phyloP scores from a whole-genome alignment of 345 rosid species.

The Eucalyptus urophylla region DNA sequence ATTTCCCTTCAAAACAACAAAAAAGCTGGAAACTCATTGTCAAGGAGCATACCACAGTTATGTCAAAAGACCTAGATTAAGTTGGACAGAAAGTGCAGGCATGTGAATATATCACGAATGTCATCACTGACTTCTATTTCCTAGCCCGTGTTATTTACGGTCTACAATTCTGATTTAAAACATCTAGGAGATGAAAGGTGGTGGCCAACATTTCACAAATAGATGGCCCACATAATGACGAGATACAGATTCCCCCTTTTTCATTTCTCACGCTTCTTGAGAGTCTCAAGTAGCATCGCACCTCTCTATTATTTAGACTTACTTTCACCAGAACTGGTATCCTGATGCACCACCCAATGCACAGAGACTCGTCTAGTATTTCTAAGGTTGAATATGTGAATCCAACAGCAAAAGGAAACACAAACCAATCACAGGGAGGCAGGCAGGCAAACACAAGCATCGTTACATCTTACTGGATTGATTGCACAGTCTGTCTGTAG shows the following conservation, averaged over 20 bases:
- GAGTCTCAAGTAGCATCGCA: background rate
- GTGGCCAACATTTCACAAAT: background rate
- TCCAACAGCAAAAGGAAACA: background rate
- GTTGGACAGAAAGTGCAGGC: background rate
- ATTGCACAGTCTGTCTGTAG: background rate
- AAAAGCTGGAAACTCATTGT: background rate
- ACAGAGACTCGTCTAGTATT: background rate
- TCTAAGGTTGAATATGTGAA: background rate
- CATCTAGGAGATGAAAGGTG: background rate
- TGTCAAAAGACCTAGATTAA: background rate
- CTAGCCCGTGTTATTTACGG: background rate
- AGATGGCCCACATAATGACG: background rate
- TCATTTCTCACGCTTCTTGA: background rate
- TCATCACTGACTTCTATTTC: background rate
- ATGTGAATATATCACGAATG: background rate
- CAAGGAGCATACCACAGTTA: background rate
- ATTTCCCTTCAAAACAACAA: constrained; percentile 43
- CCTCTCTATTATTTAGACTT: background rate
- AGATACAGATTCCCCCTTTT: background rate
- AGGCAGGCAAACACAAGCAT: background rate
- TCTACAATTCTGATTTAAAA: background rate
- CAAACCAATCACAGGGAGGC: background rate
- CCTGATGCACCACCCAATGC: background rate
- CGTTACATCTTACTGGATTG: background rate
- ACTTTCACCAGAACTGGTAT: background rate